These are phyloP conservation scores for Kodamaea restingae DNA, from an alignment of 805 yeast genomes.

Conservation along the genomic window DNA sequence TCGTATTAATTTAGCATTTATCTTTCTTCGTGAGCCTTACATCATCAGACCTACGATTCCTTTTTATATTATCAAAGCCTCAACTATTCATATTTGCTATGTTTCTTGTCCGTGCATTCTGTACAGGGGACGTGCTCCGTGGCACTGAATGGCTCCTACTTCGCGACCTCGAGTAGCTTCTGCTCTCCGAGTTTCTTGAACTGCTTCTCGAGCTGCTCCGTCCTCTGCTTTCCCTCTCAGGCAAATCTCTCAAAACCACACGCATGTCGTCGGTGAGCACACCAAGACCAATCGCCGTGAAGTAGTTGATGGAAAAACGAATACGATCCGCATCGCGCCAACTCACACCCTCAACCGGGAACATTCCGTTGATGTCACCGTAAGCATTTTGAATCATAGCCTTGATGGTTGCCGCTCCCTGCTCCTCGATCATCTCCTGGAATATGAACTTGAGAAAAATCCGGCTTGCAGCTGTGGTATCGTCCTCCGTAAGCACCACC, in stretches of 20 bases:
- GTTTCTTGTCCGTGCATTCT: slow-evolving; percentile 1
- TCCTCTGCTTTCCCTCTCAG: slow-evolving; percentile 14
- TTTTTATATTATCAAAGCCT: too few species aligned
- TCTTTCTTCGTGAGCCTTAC: too few species aligned
- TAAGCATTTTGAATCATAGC: slow-evolving; percentile 26
- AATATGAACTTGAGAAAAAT: slow-evolving; percentile 78
- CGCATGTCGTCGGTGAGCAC: slow-evolving; percentile 81
- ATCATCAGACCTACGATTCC: too few species aligned
- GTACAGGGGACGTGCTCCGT: background rate
- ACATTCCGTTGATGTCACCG: slow-evolving; percentile 43
- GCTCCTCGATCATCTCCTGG: slow-evolving; percentile 71
- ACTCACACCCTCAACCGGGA: slow-evolving; percentile 47
- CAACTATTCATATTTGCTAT: background rate
- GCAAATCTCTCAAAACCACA: slow-evolving; percentile 37
- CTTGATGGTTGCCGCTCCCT: slow-evolving; percentile 55
- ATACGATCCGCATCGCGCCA: slow-evolving; percentile 45
- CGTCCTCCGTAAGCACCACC: slow-evolving; percentile 61
- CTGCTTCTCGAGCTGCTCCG: slow-evolving; percentile 12
- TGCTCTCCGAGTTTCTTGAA: slow-evolving; percentile 17
- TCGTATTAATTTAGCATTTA: too few species aligned
- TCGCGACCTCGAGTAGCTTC: slow-evolving; percentile 22
- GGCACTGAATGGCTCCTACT: slow-evolving; percentile 16
- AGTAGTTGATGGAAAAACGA: slow-evolving; percentile 80
- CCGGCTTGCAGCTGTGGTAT: slow-evolving; percentile 76
- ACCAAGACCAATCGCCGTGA: slow-evolving; percentile 91